A percentile compares a stretch with the other conserved stretches of the same genome.
These are phyloP conservation scores for Cystobasidiaceae sp. DNA, from an alignment of 1,284 basidiomycete species.

Conservation along the genomic window DNA sequence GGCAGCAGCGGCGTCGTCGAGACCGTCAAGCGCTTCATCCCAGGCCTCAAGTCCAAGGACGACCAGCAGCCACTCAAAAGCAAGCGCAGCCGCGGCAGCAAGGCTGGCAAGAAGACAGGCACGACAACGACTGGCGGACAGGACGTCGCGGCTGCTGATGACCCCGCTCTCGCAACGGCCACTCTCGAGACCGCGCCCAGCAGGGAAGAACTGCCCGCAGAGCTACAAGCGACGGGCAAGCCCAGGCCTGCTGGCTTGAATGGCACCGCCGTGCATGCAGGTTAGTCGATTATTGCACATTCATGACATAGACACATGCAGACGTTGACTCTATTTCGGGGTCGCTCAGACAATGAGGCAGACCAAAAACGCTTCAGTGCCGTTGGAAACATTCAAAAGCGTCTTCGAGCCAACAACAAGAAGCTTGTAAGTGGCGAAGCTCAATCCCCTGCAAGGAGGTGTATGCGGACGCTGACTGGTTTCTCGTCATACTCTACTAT, in stretches of 20 bases:
- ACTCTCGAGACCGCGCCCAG: constrained; percentile 3
- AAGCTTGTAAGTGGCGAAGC: constrained; percentile 40
- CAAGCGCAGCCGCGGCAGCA: constrained; percentile 14
- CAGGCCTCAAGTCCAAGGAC: constrained; percentile 16
- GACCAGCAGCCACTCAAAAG: constrained; percentile 27
- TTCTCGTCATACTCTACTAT: too few relatives aligned
- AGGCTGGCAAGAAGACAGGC: constrained; percentile 5
- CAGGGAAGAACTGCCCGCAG: not conserved
- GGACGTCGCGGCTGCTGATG: constrained; percentile 7
- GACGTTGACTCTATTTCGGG: too few relatives aligned
- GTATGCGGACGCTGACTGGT: too few relatives aligned
- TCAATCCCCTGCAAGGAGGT: too few relatives aligned
- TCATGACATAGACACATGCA: too few relatives aligned
- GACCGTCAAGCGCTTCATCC: constrained; percentile 24
- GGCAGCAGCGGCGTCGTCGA: constrained; percentile 2
- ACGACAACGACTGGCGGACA: not conserved
- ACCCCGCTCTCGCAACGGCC: constrained; percentile 23
- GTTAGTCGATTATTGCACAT: too few relatives aligned
- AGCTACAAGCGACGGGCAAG: constrained; percentile 33
- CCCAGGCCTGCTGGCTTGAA: constrained; percentile 7
- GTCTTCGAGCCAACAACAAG: constrained; percentile 42
- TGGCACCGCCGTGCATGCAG: not conserved
- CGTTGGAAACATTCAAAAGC: constrained; percentile 33
- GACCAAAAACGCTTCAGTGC: constrained; percentile 18
- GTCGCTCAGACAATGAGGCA: constrained; percentile 6